Percentiles rank a stretch among this genome's conserved stretches.
phyloP scores from a whole-genome alignment of 2,329 filamentous ascomycete genomes.

The Clonostachys chloroleuca region DNA sequence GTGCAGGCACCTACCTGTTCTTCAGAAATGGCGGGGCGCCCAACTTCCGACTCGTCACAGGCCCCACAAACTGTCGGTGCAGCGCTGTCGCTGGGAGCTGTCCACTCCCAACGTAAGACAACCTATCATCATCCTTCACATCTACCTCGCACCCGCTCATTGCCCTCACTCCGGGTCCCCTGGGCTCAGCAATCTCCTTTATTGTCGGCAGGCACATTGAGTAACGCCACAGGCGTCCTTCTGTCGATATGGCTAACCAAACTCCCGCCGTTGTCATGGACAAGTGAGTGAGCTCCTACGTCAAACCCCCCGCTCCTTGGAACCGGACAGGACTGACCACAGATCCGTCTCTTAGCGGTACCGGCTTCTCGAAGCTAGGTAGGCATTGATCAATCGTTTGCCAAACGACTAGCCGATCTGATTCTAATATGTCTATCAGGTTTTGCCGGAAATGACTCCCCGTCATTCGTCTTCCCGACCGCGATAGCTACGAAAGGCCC shows the following conservation, averaged over 20 bases:
- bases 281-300: constrained; percentile 71
- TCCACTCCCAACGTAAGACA: neutral
- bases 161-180: constrained; percentile 9
- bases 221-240: neutral
- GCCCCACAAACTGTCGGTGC: neutral
- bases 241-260: constrained; percentile 78
- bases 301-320: constrained; percentile 17
- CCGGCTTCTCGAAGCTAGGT: constrained; percentile 99
- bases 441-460: constrained; percentile 98
- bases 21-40: too few species aligned
- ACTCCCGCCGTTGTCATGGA: constrained; percentile 99
- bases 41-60: too few species aligned
- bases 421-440: constrained; percentile 44
- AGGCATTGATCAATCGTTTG: constrained; percentile 21
- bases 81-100: neutral
- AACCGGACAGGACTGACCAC: constrained; percentile 20
- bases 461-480: constrained; percentile 98
- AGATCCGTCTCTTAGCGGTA: constrained; percentile 65
- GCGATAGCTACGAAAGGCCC: constrained; percentile 93
- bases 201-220: neutral
- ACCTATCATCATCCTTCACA: neutral
- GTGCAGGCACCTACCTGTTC: too few species aligned
- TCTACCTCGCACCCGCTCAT: neutral
- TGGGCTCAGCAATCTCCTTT: neutral
- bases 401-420: neutral